These are phyloP conservation scores for Gynostemma pentaphyllum DNA, from an alignment of 306 rosid species.

Conservation along the genomic window DNA sequence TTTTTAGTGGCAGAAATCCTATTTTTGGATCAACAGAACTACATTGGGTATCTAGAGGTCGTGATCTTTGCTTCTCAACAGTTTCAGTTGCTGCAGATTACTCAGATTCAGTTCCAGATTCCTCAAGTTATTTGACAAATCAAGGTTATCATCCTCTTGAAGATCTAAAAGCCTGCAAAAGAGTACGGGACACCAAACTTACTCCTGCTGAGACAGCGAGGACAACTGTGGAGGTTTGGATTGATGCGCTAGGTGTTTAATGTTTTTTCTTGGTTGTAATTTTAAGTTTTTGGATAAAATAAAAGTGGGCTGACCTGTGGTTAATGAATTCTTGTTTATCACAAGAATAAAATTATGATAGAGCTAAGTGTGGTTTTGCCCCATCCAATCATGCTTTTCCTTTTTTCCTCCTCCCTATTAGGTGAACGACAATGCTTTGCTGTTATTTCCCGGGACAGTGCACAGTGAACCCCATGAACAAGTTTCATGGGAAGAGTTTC, in stretches of 20 bases:
- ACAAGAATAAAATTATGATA: not conserved
- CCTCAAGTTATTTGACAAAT: constrained; percentile 41
- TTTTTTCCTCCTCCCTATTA: constrained; percentile 22
- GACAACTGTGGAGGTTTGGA: constrained; percentile 65
- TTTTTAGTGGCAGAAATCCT: constrained; percentile 49
- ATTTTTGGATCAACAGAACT: constrained; percentile 38
- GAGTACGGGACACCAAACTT: constrained; percentile 49
- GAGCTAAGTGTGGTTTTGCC: not conserved
- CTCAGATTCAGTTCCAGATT: constrained; percentile 82
- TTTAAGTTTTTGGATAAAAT: not conserved
- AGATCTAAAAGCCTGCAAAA: constrained; percentile 48
- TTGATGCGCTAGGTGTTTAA: not conserved
- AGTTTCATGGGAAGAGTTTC: constrained; percentile 63
- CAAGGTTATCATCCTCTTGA: constrained; percentile 85
- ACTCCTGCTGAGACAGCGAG: constrained; percentile 72
- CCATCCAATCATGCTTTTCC: not conserved
- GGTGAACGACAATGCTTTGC: constrained; percentile 64
- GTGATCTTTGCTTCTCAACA: constrained; percentile 57
- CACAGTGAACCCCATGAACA: constrained; percentile 91
- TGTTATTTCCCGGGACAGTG: constrained; percentile 73
- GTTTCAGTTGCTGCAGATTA: constrained; percentile 83
- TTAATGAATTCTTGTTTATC: not conserved
- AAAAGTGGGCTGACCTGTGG: not conserved
- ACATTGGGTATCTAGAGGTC: constrained; percentile 53
- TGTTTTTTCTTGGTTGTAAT: not conserved